phyloP scores from a whole-genome alignment of 257 asterid genomes.

The Leptodermis oblonga region DNA sequence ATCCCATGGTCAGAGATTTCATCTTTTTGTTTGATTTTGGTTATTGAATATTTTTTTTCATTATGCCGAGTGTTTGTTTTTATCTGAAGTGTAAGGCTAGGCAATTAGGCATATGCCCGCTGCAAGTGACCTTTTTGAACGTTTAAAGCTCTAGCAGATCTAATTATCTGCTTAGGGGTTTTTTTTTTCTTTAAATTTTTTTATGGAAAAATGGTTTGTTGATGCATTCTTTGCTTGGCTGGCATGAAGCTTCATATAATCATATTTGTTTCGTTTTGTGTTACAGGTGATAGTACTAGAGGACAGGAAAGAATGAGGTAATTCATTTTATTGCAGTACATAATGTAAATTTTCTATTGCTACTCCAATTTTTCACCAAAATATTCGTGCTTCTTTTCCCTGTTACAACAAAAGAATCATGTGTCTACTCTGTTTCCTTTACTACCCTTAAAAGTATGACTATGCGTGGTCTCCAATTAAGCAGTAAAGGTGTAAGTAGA shows the following conservation, averaged over 20 bases:
- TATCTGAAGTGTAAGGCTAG: neutral
- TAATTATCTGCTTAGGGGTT: neutral
- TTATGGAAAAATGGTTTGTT: neutral
- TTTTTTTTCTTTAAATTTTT: neutral
- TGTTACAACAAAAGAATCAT: neutral
- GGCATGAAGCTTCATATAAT: neutral
- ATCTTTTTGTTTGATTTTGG: slow-evolving; percentile 10
- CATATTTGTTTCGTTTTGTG: neutral
- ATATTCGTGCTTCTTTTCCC: neutral
- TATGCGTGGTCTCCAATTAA: neutral
- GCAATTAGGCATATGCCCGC: neutral
- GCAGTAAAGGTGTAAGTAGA: too few relatives aligned
- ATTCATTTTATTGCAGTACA: slow-evolving; percentile 15
- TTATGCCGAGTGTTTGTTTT: neutral
- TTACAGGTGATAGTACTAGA: slow-evolving; percentile 61
- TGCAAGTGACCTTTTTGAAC: neutral
- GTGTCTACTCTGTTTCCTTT: neutral
- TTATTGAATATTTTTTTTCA: neutral
- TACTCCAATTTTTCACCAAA: neutral
- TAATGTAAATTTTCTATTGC: neutral
- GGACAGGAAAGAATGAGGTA: slow-evolving; percentile 55
- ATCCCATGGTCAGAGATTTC: slow-evolving; percentile 52
- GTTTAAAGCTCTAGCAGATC: neutral
- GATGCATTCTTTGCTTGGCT: slow-evolving; percentile 1
- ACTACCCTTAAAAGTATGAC: neutral